Base-by-base conservation (phyloP, 176 grass and related monocot genomes). In the Neostapfia colusana region DNA sequence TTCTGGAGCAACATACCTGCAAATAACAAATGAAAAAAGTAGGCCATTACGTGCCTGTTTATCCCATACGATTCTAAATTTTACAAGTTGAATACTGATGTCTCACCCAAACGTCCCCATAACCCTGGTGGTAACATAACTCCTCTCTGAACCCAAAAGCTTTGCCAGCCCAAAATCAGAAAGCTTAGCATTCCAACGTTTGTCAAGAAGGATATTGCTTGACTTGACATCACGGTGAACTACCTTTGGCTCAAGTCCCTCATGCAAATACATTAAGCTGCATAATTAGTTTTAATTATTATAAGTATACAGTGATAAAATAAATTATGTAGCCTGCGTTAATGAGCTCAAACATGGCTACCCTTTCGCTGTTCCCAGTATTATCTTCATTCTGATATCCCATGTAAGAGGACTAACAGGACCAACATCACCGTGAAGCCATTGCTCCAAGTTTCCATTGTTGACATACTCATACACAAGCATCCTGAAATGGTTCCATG, bases 121-220 rank as follows among this genome's bases (percentile, higher is more conserved):
- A 38, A 99, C 95, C 26, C 95, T 90, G 3, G 95, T 99, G 5
- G 95, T 99, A 51, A 99, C 89, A 25, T 99, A 95, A 77, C 89
- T 99, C 75, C 91, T 89, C 55, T 93, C 95, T 5, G 95, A 92
- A 10, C 91, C 91, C 77, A 99, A 85, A 49, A 99, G 77, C 80
- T 99, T 99, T 17, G 95, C 95, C 26, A 99, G 89, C 20, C 95
- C 95, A 59, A 99, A 99, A 86, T 99, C 95, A 38, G 95, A 99
- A 72, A 99, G 89, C 78, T 99, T 99, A 58, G 95, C 83, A 24
- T 88, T 92, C 95, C 95, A 99, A 39, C 77, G 84, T 88, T 84
- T 93, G 84, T 99, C 89, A 70, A 99, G 90, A 65, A 99, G 75
- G 53, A 99, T 99, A 67, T 99, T 99, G 80, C 95, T 99, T 3